phyloP scores from a whole-genome alignment of 2,329 filamentous ascomycete genomes.

The Aspergillus uvarum region DNA sequence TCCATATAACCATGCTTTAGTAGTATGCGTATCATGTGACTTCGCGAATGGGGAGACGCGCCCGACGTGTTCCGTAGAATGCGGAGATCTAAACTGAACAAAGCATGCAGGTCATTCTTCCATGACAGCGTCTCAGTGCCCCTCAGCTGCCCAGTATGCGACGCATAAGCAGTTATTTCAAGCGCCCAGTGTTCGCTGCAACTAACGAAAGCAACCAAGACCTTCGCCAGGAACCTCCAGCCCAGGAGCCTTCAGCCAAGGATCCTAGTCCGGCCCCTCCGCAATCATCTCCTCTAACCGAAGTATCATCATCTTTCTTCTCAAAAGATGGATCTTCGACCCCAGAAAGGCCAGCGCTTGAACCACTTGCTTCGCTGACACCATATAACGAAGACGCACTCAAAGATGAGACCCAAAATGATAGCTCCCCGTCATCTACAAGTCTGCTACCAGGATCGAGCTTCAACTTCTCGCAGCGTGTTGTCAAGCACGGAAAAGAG shows the following conservation, averaged over 20 bases:
- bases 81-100: conserved; percentile 8
- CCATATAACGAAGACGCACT: conserved; percentile 10
- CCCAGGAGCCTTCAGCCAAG: conserved; percentile 3
- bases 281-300: conserved; percentile 30
- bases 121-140: conserved; percentile 3
- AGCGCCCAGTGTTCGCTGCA: conserved; percentile 31
- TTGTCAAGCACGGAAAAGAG: conserved; percentile 56
- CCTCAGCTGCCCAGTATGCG: conserved; percentile 25
- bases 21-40: conserved; percentile 18
- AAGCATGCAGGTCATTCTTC: conserved; percentile 7
- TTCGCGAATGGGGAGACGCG: conserved; percentile 19
- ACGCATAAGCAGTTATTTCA: conserved; percentile 51
- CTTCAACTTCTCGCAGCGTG: conserved; percentile 47
- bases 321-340: conserved; percentile 20
- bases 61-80: conserved; percentile 11
- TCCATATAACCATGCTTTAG: not conserved
- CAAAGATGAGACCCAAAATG: conserved; percentile 9
- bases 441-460: conserved; percentile 23
- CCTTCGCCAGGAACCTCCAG: not conserved
- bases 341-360: conserved; percentile 11
- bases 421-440: conserved; percentile 23
- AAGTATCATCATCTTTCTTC: conserved; percentile 25
- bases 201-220: not conserved
- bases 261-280: conserved; percentile 19
- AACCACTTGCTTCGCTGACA: conserved; percentile 20